Base-by-base conservation (phyloP, 2,329 filamentous ascomycete genomes). In the Didymella exigua region DNA sequence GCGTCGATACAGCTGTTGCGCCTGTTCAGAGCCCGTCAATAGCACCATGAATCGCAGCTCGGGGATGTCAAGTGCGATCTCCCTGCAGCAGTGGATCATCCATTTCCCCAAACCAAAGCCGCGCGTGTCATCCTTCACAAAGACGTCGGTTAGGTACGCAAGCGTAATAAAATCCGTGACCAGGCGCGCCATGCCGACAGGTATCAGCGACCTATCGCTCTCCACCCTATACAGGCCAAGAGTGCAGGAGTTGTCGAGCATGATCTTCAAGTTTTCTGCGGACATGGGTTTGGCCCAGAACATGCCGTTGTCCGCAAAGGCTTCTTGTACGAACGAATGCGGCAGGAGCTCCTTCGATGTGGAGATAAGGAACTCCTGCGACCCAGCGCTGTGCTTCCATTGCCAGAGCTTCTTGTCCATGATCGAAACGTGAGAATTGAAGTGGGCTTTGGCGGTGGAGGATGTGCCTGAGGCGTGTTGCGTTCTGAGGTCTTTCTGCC, bases 161-260 rank as follows among this genome's bases (percentile, higher is more conserved):
- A 90, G 85, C 0, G 87, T 88, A 41, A 85, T 81, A 64, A 84
- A 82, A 72, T 91, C 89, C 8, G 88, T 91, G 46, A 91, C 77
- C n/a, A 89, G 72, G 29, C 89, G 80, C 1, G 81, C 82, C 51
- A 87, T 79, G 0, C 86, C 86, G 43, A 89, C 77, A 62, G 80
- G 76, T n/a, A 71, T 68, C 9, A 63, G 67, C 23, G 44, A 21
- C 13, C 46, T 49, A 7, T 38, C 33, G 13, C 50, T 36, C 8
- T 54, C 49, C 30, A 61, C 7, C 5, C 48, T 48, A 49, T 70
- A 73, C 7, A 75, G 38, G 7, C 67, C 73, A n/a, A 74, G 58
- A 3, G 65, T 71, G 49, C 68, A 70, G 5, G 68, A 71, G 45
- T 72, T 71, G 41, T 67, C 61, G 46, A 76, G 60, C 65, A 73